Conservation (phyloP, 768 basidiomycete genomes). For the Leucosporidium scottii region DNA sequence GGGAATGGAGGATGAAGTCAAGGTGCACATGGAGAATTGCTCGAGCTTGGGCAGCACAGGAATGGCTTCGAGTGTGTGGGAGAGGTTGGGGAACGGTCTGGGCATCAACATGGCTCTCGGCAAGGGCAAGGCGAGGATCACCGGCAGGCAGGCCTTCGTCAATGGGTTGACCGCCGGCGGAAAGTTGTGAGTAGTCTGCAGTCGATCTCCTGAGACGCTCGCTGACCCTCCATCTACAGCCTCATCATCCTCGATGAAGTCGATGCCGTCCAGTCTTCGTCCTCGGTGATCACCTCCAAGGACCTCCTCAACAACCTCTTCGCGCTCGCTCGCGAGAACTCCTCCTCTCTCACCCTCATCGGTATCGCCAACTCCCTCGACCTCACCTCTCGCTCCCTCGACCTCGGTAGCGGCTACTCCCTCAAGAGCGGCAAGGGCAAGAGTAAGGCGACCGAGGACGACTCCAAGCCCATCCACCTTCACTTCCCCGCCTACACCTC, state of each 20-base stretch:
- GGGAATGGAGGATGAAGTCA: conserved; percentile 41
- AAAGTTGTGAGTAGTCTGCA: conserved; percentile 50
- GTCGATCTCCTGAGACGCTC: neutral
- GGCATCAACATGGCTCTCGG: conserved; percentile 19
- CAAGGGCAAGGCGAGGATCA: conserved; percentile 36
- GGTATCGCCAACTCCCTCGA: conserved; percentile 88
- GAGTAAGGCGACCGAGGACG: conserved; percentile 13
- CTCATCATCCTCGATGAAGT: conserved; percentile 77
- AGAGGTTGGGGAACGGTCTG: conserved; percentile 57
- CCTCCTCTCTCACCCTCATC: conserved; percentile 58
- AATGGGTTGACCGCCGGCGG: conserved; percentile 38
- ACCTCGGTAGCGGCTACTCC: conserved; percentile 4
- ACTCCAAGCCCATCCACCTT: conserved; percentile 40
- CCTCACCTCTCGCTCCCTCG: conserved; percentile 52
- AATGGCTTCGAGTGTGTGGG: conserved; percentile 53
- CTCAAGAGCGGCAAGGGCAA: conserved; percentile 36
- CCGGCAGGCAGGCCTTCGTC: conserved; percentile 45
- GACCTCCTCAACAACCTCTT: conserved; percentile 60
- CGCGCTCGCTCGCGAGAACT: conserved; percentile 54
- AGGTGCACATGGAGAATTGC: conserved; percentile 63
- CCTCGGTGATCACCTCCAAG: conserved; percentile 46
- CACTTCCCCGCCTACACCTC: conserved; percentile 77
- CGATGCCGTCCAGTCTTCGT: conserved; percentile 62
- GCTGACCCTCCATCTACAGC: conserved; percentile 16
- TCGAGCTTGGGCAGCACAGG: conserved; percentile 56